Evolutionary conservation across 2,329 filamentous ascomycete species (phyloP), one percentile per base, ranked within the genome.

Genomic region (Xylariaceae sp.): DNA sequence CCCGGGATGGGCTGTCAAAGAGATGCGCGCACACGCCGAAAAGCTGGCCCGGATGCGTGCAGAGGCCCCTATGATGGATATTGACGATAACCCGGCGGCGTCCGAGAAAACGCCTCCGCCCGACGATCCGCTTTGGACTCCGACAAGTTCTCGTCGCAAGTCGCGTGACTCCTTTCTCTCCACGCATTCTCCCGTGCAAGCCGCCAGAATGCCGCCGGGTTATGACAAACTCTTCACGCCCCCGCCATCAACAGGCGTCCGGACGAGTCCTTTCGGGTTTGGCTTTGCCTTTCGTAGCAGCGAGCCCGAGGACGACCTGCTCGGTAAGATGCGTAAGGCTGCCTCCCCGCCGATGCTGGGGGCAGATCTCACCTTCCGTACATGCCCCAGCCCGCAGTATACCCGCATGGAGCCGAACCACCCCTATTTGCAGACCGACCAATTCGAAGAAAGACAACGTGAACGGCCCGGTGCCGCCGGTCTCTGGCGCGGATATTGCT

Each of bases 301-400:
- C 53, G 69, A 74, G 32, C 68, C 64, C 41, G 70, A 73, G 43
- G 73, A 73, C 48, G 66, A 68, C 32, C 69, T 72, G 51, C 71
- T 75, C 56, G 70, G 73, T 54, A 74, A 74, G 64, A 74, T 77
- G 66, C 78, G 78, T 55, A 72, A 79, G 60, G 76, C 75, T 27
- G 75, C 78, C 64, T 84, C 84, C 57, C 92, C 92, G 41, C 92
- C 92, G 7, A 95, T 97, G 91, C 81, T 96, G 8, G 92, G 92
- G 53, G 74, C 77, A 54, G 88, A 95, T 62, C 80, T 97, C 52
- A 76, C 79, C 30, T 95, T 96, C 68, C 88, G 90, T 35, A 82
- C 81, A 68, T 96, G 90, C 68, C 78, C 80, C 7, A 96, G 91
- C 30, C 92, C 92, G 4, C 86, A 92, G 69, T 82, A 85, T 52